Percentiles rank a stretch among this genome's conserved stretches.
These are phyloP conservation scores for Suaeda aralocaspica DNA, from an alignment of 148 eudicot species.

Conservation along the genomic window DNA sequence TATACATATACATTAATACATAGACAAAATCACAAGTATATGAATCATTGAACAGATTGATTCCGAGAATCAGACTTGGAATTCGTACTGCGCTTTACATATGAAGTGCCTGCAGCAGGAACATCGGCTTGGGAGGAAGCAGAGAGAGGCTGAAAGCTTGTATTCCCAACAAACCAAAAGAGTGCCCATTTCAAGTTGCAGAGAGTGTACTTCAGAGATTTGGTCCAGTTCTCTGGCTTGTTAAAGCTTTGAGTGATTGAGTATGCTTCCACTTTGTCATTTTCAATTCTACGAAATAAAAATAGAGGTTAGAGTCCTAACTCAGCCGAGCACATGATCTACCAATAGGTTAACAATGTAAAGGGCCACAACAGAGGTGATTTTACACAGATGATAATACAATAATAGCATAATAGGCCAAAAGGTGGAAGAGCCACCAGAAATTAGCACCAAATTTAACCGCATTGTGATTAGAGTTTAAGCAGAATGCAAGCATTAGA, in stretches of 20 bases:
- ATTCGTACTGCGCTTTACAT: conserved; percentile 44
- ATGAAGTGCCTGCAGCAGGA: conserved; percentile 49
- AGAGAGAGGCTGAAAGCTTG: conserved; percentile 86
- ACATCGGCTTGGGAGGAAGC: conserved; percentile 46
- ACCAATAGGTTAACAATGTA: background rate
- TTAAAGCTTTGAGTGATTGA: conserved; percentile 97
- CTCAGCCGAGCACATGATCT: background rate
- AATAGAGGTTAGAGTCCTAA: background rate
- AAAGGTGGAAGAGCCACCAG: too few species aligned
- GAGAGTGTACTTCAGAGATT: conserved; percentile 94
- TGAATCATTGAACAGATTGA: conserved; percentile 1
- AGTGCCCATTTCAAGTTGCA: conserved; percentile 98
- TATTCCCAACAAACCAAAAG: conserved; percentile 94
- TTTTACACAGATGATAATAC: background rate
- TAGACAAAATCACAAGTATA: too few species aligned
- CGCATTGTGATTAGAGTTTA: too few species aligned
- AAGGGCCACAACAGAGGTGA: background rate
- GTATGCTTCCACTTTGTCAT: conserved; percentile 75
- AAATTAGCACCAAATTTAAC: too few species aligned
- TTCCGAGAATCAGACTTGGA: conserved; percentile 24
- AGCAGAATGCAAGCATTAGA: too few species aligned
- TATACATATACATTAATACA: background rate
- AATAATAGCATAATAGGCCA: too few species aligned
- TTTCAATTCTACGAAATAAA: conserved; percentile 63
- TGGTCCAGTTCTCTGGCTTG: conserved; percentile 94